Conservation (phyloP, 2,329 filamentous ascomycete genomes). For the Trichoderma harzianum region DNA sequence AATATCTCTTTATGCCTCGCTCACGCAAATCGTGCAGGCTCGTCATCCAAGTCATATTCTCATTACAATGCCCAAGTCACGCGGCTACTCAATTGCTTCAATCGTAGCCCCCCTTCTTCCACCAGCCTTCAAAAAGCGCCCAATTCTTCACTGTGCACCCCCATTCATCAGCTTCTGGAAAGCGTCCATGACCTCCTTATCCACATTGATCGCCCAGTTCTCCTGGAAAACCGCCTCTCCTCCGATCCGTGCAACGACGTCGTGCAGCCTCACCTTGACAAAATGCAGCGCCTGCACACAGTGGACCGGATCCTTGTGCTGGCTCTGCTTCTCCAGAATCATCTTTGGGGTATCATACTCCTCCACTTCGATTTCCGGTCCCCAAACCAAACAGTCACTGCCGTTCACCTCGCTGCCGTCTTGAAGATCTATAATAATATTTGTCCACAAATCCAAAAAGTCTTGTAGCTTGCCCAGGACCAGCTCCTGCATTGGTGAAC, state of each 20-base stretch:
- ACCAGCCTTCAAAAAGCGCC: not conserved
- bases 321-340: conserved; percentile 50
- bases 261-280: conserved; percentile 58
- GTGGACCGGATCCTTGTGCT: conserved; percentile 63
- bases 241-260: conserved; percentile 57
- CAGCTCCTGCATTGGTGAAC: conserved; percentile 54
- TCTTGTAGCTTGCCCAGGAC: conserved; percentile 64
- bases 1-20: not conserved
- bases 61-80: not conserved
- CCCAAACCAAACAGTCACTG: conserved; percentile 51
- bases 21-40: not conserved
- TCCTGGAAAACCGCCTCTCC: conserved; percentile 64
- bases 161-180: conserved; percentile 45
- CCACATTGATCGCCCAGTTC: conserved; percentile 70
- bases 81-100: not conserved
- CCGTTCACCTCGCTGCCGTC: conserved; percentile 51
- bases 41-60: conserved; percentile 14
- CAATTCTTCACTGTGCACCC: conserved; percentile 18
- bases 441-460: conserved; percentile 73
- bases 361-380: conserved; percentile 34
- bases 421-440: conserved; percentile 62
- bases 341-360: conserved; percentile 58
- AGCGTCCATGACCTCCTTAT: conserved; percentile 65
- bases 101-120: not conserved
- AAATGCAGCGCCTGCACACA: conserved; percentile 62